Base-by-base conservation (phyloP, 2,329 filamentous ascomycete genomes). In the Ophiostoma montium region DNA sequence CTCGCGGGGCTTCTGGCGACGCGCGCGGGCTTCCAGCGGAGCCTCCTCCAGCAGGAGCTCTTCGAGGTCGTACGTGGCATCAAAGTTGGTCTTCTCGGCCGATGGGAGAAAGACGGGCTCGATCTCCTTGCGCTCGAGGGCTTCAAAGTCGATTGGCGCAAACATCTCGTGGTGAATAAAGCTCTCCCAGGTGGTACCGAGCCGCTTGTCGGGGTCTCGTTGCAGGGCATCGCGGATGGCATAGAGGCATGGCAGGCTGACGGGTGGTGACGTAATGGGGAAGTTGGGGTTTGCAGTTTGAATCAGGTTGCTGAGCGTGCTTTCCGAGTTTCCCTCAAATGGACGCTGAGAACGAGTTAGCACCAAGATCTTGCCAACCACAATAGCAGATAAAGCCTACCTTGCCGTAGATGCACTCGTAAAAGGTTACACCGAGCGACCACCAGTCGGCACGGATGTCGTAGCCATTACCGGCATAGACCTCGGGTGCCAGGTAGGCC, bases 341-440 rank as follows among this genome's bases (percentile, higher is more conserved):
- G 92, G 92, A 58, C 92, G 79, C 86, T 94, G 60, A 35, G 8
- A 8, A 32, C 23, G 11, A n/a, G 41, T 47, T 11, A 48, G 35
- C 5, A 23, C 8, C 5, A n/a, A 10, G 6, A 30, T 16, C 15
- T 3, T 5, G 7, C 2, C 8, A 11, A 11, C 10, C 5, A 16
- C n/a, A 9, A 27, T 2, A 13, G 18, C 6, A 41, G 19, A 42
- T 31, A 15, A 33, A 33, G 31, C 72, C 47, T 67, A 88, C 87
- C 82, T 94, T 96, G 69, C 94, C 95, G 70, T 96, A 98, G 56
- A 98, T 95, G 74, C 92, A 96, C 65, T 98, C 92, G 65, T 95
- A 98, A 65, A 96, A 96, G n/a, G 94, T 76, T 42, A 98, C 92
- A 45, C 92, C 92, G 19, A 98, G 68, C 6, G 92, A 96, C 92